These are phyloP conservation scores for Phanerochaete carnosa DNA, from an alignment of 768 basidiomycete genomes.

Conservation along the genomic window DNA sequence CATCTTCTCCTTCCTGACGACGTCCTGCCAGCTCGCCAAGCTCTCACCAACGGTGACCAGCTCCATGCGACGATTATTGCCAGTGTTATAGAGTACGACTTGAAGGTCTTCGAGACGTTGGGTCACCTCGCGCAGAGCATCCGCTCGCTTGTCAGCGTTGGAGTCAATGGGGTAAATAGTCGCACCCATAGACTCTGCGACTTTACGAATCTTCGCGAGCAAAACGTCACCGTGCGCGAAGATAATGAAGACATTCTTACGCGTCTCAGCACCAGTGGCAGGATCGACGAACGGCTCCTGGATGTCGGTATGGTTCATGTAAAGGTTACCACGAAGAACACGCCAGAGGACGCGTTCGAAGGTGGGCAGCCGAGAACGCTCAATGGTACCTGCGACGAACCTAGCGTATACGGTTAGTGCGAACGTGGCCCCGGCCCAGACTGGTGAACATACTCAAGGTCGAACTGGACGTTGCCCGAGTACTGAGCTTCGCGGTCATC, in stretches of 20 bases:
- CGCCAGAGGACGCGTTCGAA: constrained; percentile 99
- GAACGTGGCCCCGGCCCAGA: background rate
- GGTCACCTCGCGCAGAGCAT: constrained; percentile 86
- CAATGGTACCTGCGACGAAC: constrained; percentile 96
- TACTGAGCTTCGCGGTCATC: constrained; percentile 79
- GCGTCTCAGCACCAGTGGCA: constrained; percentile 73
- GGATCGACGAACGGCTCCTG: constrained; percentile 90
- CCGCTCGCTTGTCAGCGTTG: constrained; percentile 87
- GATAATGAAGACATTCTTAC: constrained; percentile 99
- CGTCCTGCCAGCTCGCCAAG: constrained; percentile 88
- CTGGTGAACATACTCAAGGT: constrained; percentile 69
- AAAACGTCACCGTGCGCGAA: constrained; percentile 95
- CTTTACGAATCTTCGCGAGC: constrained; percentile 94
- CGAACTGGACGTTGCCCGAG: constrained; percentile 58
- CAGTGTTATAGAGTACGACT: constrained; percentile 86
- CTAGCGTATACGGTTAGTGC: constrained; percentile 35
- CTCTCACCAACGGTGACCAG: constrained; percentile 81
- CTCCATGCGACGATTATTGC: constrained; percentile 75
- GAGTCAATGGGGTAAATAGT: constrained; percentile 96
- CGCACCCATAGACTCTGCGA: constrained; percentile 98
- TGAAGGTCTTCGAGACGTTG: constrained; percentile 89
- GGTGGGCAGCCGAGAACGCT: constrained; percentile 84
- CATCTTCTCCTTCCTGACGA: constrained; percentile 92
- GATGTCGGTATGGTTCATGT: constrained; percentile 99
- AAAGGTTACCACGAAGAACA: constrained; percentile 93